phyloP scores from a whole-genome alignment of 148 eudicot species.

The Limonium bicolor region DNA sequence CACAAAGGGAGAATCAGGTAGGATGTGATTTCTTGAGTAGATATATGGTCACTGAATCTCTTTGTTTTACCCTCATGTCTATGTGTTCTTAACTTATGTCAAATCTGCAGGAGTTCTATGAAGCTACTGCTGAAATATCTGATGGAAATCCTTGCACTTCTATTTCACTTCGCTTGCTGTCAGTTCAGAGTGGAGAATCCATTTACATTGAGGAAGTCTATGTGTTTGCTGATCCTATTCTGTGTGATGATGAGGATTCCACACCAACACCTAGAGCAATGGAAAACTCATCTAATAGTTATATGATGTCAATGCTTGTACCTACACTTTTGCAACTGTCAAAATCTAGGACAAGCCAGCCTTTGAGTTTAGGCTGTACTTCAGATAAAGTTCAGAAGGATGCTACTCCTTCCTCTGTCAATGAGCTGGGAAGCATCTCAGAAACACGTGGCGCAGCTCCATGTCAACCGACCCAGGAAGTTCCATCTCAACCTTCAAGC shows the following conservation, averaged over 20 bases:
- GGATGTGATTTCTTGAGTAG: not conserved
- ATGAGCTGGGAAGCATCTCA: conserved; percentile 11
- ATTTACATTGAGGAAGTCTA: conserved; percentile 66
- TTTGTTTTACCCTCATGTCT: not conserved
- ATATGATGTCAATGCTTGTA: conserved; percentile 79
- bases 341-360: conserved; percentile 25
- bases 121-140: conserved; percentile 91
- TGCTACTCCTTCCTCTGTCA: not conserved
- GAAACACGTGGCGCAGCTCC: conserved; percentile 10
- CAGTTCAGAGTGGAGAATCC: conserved; percentile 51
- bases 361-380: conserved; percentile 5
- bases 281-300: conserved; percentile 31
- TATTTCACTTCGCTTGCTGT: conserved; percentile 67
- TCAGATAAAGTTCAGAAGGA: conserved; percentile 5
- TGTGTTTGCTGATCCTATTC: conserved; percentile 64
- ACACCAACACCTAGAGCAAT: conserved; percentile 12
- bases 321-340: conserved; percentile 79
- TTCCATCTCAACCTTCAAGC: conserved; percentile 10
- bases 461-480: conserved; percentile 12
- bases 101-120: conserved; percentile 71
- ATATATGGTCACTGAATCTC: no score
- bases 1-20: conserved; percentile 31
- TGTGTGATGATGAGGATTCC: conserved; percentile 27
- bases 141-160: conserved; percentile 72
- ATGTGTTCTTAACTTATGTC: not conserved